phyloP scores from a whole-genome alignment of 257 asterid species.

The Parsonsia alboflavescens region DNA sequence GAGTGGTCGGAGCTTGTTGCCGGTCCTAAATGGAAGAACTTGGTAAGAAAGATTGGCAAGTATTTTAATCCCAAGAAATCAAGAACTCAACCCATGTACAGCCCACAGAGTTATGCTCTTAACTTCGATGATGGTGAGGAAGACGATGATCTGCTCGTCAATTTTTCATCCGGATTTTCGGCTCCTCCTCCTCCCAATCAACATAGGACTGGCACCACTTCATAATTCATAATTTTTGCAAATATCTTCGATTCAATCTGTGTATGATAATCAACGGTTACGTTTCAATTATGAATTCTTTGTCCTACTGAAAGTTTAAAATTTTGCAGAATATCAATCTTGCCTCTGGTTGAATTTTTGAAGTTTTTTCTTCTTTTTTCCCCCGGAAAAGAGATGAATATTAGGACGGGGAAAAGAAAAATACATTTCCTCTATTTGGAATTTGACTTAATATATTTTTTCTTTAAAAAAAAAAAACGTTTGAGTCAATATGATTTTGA shows the following conservation, averaged over 20 bases:
- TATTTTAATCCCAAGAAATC: conserved; percentile 24
- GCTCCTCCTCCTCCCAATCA: conserved; percentile 34
- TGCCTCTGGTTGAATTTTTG: no score
- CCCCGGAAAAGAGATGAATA: no score
- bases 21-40: conserved; percentile 37
- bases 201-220: conserved; percentile 7
- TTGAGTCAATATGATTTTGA: no score
- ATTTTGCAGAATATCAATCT: no score
- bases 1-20: conserved; percentile 31
- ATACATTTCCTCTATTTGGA: no score
- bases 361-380: neutral
- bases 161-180: conserved; percentile 56
- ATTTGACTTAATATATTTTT: no score
- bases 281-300: neutral
- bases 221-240: neutral
- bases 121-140: conserved; percentile 45
- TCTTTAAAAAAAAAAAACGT: no score
- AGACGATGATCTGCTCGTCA: conserved; percentile 20
- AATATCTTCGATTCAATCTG: neutral
- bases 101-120: conserved; percentile 63
- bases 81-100: conserved; percentile 38
- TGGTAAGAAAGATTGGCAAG: conserved; percentile 29
- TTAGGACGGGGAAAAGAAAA: no score
- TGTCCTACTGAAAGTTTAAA: no score
- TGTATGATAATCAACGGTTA: neutral